Conservation (phyloP, 2,329 filamentous ascomycete species). For the Neodidymelliopsis sp. region DNA sequence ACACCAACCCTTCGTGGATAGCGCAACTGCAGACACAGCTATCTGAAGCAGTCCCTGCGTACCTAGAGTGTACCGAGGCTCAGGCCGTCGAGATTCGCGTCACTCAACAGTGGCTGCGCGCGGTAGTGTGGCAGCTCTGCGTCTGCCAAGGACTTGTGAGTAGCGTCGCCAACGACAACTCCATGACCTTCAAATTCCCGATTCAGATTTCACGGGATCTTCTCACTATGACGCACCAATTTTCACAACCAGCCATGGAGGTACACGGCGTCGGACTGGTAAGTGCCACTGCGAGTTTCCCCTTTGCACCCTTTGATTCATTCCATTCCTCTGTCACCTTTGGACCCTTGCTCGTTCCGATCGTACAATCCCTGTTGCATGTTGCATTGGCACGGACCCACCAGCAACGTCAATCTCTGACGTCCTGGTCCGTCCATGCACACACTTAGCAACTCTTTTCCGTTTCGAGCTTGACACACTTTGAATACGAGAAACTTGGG, state of each 20-base stretch:
- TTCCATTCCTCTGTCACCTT: constrained; percentile 20
- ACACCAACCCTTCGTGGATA: constrained; percentile 57
- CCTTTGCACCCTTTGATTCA: constrained; percentile 16
- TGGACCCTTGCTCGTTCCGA: constrained; percentile 27
- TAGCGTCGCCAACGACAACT: constrained; percentile 63
- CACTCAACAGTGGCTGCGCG: constrained; percentile 74
- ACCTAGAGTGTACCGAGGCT: constrained; percentile 66
- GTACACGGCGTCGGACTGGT: constrained; percentile 77
- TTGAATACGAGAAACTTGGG: constrained; percentile 22
- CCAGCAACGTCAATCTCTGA: constrained; percentile 42
- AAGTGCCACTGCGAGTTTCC: constrained; percentile 46
- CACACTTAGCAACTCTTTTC: constrained; percentile 24
- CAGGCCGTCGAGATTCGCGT: constrained; percentile 74
- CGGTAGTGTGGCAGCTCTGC: constrained; percentile 76
- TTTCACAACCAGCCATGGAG: constrained; percentile 76
- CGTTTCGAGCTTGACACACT: constrained; percentile 20
- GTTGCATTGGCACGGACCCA: constrained; percentile 30
- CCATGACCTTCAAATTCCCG: constrained; percentile 69
- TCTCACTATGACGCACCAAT: constrained; percentile 70
- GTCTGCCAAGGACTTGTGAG: constrained; percentile 71
- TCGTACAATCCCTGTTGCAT: constrained; percentile 31
- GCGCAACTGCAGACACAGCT: constrained; percentile 60
- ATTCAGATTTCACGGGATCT: constrained; percentile 68
- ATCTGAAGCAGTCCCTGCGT: constrained; percentile 61
- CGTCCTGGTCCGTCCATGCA: constrained; percentile 26